Conservation (phyloP, 805 yeast species). For the Wickerhamiella brachini region DNA sequence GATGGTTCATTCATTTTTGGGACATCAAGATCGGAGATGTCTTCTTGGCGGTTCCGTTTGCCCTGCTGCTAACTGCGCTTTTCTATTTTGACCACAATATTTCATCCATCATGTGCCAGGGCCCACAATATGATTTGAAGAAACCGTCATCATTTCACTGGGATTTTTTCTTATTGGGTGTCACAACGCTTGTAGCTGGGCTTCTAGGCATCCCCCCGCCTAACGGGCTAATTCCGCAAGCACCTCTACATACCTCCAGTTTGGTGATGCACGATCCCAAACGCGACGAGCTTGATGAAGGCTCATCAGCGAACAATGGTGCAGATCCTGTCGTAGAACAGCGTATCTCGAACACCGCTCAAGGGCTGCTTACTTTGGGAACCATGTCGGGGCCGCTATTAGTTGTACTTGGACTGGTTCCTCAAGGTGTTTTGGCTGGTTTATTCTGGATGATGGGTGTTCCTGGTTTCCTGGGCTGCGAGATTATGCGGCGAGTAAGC, state of each 20-base stretch:
- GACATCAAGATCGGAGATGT: constrained; percentile 57
- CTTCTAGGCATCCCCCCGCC: constrained; percentile 89
- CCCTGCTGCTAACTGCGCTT: constrained; percentile 63
- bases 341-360: constrained; percentile 67
- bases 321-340: constrained; percentile 64
- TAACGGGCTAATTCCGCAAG: constrained; percentile 93
- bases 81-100: constrained; percentile 95
- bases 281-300: constrained; percentile 8
- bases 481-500: constrained; percentile 45
- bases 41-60: constrained; percentile 88
- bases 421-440: constrained; percentile 89
- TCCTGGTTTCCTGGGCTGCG: constrained; percentile 57
- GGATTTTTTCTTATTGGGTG: constrained; percentile 74
- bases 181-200: constrained; percentile 80
- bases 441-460: constrained; percentile 88
- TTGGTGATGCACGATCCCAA: constrained; percentile 31
- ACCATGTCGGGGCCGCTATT: constrained; percentile 84
- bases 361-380: constrained; percentile 71
- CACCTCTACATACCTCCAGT: constrained; percentile 81
- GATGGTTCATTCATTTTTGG: constrained; percentile 78
- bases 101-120: constrained; percentile 85
- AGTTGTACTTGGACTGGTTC: constrained; percentile 66
- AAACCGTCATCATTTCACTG: constrained; percentile 90
- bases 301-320: constrained; percentile 10
- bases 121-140: constrained; percentile 58